These are phyloP conservation scores for Pogostemon cablin DNA, from an alignment of 257 asterid species.

Conservation along the genomic window DNA sequence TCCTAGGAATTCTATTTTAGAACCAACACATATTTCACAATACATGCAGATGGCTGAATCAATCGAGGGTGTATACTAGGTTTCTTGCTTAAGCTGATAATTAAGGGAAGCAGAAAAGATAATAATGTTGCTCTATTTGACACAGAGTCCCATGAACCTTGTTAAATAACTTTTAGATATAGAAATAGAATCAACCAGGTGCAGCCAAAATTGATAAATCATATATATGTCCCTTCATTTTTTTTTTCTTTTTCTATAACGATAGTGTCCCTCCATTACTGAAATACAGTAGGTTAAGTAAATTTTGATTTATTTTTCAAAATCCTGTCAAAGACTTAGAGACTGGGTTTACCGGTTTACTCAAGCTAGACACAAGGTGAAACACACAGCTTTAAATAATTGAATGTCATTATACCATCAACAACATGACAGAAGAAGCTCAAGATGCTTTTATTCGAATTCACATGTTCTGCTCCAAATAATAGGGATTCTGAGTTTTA, in stretches of 20 bases:
- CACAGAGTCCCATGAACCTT: neutral
- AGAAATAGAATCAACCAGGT: neutral
- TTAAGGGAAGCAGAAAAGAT: neutral
- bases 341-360: neutral
- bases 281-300: neutral
- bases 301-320: neutral
- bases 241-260: neutral
- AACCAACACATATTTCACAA: neutral
- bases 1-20: neutral
- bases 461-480: neutral
- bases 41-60: neutral
- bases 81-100: neutral
- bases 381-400: neutral
- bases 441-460: neutral
- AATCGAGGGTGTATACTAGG: neutral
- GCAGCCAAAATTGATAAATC: neutral
- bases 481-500: conserved; percentile 8
- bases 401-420: neutral
- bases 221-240: neutral
- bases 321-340: neutral
- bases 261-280: neutral
- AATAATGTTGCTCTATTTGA: neutral
- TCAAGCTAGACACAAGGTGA: neutral
- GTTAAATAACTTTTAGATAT: neutral
- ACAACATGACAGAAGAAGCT: conserved; percentile 7